phyloP scores from a whole-genome alignment of 2,329 filamentous ascomycete genomes.

The Monilinia aucupariae region DNA sequence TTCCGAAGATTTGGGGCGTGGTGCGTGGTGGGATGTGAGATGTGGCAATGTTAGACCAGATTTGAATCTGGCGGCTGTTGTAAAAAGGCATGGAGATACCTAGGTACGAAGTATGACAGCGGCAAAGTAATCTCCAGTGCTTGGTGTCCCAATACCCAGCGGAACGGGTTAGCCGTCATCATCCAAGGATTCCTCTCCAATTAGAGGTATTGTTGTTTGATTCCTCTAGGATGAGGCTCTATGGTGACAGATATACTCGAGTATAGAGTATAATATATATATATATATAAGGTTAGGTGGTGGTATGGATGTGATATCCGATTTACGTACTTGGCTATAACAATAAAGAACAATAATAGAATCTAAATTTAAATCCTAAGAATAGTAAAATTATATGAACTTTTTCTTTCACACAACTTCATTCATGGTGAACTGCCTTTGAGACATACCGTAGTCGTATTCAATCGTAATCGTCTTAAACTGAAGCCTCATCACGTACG shows the following conservation, averaged over 20 bases:
- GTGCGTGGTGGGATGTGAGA: no score
- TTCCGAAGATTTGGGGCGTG: not conserved
- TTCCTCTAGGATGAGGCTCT: not conserved
- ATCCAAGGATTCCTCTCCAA: not conserved
- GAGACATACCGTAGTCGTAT: not conserved
- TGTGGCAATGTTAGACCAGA: not conserved
- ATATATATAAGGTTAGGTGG: no score
- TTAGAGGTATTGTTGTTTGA: no score
- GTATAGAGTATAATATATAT: not conserved
- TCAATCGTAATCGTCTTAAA: not conserved
- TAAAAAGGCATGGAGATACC: not conserved
- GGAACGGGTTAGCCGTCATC: not conserved
- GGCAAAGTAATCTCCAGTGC: not conserved
- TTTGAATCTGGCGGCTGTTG: conserved; percentile 1
- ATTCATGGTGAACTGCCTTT: not conserved
- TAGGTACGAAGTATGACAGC: not conserved
- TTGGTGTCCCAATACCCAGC: not conserved
- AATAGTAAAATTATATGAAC: not conserved
- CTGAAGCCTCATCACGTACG: not conserved
- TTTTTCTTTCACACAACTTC: no score
- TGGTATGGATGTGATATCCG: no score
- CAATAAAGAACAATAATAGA: not conserved
- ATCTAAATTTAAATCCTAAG: not conserved
- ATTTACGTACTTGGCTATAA: no score
- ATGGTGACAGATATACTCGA: not conserved